Percentiles rank a stretch among this genome's conserved stretches.
phyloP scores from a whole-genome alignment of 306 rosid genomes.

The Corylus heterophylla region DNA sequence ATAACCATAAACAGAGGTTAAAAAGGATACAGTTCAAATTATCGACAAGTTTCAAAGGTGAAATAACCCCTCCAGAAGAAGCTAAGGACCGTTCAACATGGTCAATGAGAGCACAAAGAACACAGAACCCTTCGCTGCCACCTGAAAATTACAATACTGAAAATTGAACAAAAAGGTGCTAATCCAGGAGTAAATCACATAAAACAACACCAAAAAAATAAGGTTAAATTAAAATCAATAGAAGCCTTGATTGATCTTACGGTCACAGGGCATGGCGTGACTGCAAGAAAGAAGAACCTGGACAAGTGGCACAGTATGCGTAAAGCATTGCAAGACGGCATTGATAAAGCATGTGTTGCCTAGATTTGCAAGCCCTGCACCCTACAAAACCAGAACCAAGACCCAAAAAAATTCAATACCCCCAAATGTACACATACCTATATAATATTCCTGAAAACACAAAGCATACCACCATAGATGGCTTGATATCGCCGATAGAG shows the following conservation, averaged over 20 bases:
- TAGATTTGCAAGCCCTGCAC: slow-evolving; percentile 78
- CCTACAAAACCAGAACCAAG: slow-evolving; percentile 46
- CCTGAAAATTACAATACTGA: slow-evolving; percentile 48
- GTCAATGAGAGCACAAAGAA: slow-evolving; percentile 57
- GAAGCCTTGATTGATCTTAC: slow-evolving; percentile 37
- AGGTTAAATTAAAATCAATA: background rate
- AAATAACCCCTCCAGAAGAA: slow-evolving; percentile 43
- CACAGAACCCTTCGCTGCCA: slow-evolving; percentile 55
- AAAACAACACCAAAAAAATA: background rate
- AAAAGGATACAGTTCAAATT: slow-evolving; percentile 82
- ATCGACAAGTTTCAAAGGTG: slow-evolving; percentile 57
- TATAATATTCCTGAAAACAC: background rate
- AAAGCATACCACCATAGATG: slow-evolving; percentile 45
- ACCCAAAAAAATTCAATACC: slow-evolving; percentile 10
- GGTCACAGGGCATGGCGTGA: slow-evolving; percentile 43
- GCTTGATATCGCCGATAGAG: slow-evolving; percentile 18
- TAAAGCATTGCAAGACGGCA: slow-evolving; percentile 79
- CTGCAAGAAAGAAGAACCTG: slow-evolving; percentile 48
- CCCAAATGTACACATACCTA: background rate
- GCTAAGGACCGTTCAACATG: slow-evolving; percentile 55
- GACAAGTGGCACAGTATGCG: slow-evolving; percentile 81
- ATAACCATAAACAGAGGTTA: background rate
- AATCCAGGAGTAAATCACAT: background rate
- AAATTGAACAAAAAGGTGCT: slow-evolving; percentile 3
- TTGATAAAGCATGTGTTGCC: slow-evolving; percentile 90